Conservation (phyloP, 768 basidiomycete genomes). For the Trametes maxima region DNA sequence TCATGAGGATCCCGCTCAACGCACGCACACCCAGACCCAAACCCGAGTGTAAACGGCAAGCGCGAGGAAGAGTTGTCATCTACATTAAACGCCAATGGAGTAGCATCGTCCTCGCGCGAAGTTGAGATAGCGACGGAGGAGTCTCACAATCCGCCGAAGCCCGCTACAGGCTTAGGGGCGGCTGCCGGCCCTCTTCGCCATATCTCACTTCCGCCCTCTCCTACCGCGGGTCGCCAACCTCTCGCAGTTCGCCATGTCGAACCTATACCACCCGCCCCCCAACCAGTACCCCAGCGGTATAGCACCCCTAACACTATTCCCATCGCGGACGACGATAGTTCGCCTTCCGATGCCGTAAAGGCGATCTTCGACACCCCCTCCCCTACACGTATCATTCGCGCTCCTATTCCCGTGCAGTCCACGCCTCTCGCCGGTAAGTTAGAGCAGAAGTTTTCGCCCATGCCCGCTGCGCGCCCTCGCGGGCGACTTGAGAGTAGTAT, state of each 20-base stretch:
- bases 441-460: conserved; percentile 9
- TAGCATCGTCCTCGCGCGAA: too few relatives aligned
- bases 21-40: too few relatives aligned
- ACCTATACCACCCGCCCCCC: not conserved
- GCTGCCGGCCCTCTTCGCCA: not conserved
- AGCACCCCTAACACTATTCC: conserved; percentile 11
- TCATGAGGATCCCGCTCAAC: too few relatives aligned
- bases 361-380: conserved; percentile 44
- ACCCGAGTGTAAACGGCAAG: too few relatives aligned
- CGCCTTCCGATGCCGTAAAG: conserved; percentile 9
- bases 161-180: not conserved
- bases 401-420: conserved; percentile 49
- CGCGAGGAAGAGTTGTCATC: too few relatives aligned
- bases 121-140: too few relatives aligned
- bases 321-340: conserved; percentile 11
- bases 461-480: not conserved
- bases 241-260: not conserved
- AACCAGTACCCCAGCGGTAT: conserved; percentile 4
- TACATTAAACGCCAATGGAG: too few relatives aligned
- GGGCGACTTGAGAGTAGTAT: conserved; percentile 16
- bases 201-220: conserved; percentile 2
- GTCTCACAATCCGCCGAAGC: not conserved
- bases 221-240: not conserved
- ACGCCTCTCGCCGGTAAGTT: conserved; percentile 18
- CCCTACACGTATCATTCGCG: conserved; percentile 60